These are phyloP conservation scores for Adansonia digitata DNA, from an alignment of 345 rosid genomes.

Conservation along the genomic window DNA sequence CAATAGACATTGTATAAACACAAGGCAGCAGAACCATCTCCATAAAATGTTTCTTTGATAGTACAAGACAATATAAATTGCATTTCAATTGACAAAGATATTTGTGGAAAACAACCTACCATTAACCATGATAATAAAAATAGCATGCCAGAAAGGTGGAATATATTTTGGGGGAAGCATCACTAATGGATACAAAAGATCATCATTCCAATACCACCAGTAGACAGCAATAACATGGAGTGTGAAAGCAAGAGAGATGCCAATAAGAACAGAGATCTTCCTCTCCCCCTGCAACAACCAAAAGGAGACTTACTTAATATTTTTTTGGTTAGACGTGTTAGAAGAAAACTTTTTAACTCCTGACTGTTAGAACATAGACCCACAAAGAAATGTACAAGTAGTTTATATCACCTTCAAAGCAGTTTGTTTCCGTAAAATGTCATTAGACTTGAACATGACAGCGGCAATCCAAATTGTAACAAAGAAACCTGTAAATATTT, in stretches of 20 bases:
- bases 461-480: conserved; percentile 96
- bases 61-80: not conserved
- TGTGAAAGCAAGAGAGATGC: conserved; percentile 61
- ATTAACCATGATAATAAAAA: conserved; percentile 86
- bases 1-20: not conserved
- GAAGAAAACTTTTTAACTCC: not conserved
- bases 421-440: conserved; percentile 87
- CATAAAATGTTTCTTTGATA: not conserved
- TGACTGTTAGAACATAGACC: not conserved
- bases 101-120: conserved; percentile 48
- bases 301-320: conserved; percentile 18
- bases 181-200: conserved; percentile 78
- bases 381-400: not conserved
- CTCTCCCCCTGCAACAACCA: conserved; percentile 86
- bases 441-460: conserved; percentile 98
- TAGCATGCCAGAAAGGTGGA: conserved; percentile 98
- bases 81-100: not conserved
- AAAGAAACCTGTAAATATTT: conserved; percentile 69
- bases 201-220: conserved; percentile 96
- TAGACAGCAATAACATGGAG: conserved; percentile 79
- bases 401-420: conserved; percentile 68
- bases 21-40: not conserved
- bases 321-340: not conserved
- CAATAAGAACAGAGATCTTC: conserved; percentile 68
- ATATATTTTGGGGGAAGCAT: conserved; percentile 97